Conservation (phyloP, 208 protist species). For the Trichomonas tenax region DNA sequence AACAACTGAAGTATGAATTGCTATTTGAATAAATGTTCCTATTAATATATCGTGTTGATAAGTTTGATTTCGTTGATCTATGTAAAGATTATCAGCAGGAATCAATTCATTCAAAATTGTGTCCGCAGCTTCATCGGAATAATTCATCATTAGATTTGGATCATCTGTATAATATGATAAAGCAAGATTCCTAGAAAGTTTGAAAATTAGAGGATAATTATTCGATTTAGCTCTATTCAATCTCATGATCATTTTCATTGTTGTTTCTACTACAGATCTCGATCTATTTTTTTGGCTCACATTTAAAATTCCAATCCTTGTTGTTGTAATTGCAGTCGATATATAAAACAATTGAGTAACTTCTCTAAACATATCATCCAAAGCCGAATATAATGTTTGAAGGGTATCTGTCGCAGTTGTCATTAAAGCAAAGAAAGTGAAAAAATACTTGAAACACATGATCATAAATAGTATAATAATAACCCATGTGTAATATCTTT, state of each 20-base stretch:
- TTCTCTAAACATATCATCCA: background rate
- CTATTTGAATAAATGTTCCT: background rate
- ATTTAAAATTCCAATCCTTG: background rate
- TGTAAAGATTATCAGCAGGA: background rate
- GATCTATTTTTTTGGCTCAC: background rate
- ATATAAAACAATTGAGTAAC: background rate
- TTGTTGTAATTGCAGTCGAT: background rate
- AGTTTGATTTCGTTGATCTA: background rate
- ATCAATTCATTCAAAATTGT: background rate
- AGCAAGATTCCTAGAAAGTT: background rate
- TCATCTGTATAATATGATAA: background rate
- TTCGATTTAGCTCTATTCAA: background rate
- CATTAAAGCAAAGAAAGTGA: background rate
- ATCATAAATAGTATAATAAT: background rate
- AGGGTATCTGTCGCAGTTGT: background rate
- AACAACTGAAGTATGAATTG: background rate
- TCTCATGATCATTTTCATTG: background rate
- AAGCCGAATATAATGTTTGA: background rate
- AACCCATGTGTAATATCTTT: background rate
- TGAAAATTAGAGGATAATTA: background rate
- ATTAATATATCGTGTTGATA: background rate
- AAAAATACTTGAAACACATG: background rate
- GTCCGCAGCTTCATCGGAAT: background rate
- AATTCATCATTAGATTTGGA: background rate
- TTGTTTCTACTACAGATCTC: background rate